Percentiles rank a stretch among this genome's conserved stretches.
Evolutionary conservation across 169 alveolate species (phyloP).

Genomic region (Cryptosporidium muris): DNA sequence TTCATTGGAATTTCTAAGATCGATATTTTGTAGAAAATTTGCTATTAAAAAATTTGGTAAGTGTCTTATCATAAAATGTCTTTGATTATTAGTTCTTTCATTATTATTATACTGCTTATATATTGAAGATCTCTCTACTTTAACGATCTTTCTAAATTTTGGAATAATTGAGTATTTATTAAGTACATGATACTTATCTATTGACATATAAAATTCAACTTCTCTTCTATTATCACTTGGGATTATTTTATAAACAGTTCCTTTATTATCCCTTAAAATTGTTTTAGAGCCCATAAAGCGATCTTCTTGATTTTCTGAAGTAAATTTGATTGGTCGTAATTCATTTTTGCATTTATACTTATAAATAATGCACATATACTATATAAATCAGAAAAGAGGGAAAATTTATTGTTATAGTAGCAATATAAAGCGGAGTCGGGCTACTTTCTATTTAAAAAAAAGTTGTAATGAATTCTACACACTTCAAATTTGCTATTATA

Average conservation of each 20-base stretch:
- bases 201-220: slow-evolving; percentile 15
- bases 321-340: neutral
- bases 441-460: too few relatives aligned
- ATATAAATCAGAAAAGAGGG: neutral
- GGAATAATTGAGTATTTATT: slow-evolving; percentile 21
- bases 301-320: neutral
- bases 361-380: neutral
- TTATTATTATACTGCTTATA: too few relatives aligned
- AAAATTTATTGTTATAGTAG: neutral
- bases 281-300: slow-evolving; percentile 45
- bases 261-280: slow-evolving; percentile 15
- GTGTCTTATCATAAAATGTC: too few relatives aligned
- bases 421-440: too few relatives aligned
- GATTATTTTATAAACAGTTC: slow-evolving; percentile 19
- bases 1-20: too few relatives aligned
- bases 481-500: too few relatives aligned
- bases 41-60: too few relatives aligned
- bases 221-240: slow-evolving; percentile 22
- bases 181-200: neutral
- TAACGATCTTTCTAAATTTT: slow-evolving; percentile 5
- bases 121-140: neutral
- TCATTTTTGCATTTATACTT: neutral
- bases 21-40: too few relatives aligned
- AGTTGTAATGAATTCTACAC: too few relatives aligned
- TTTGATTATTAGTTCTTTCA: too few relatives aligned